These are phyloP conservation scores for Yarrowia sp. DNA, from an alignment of 805 yeast species.

Conservation along the genomic window DNA sequence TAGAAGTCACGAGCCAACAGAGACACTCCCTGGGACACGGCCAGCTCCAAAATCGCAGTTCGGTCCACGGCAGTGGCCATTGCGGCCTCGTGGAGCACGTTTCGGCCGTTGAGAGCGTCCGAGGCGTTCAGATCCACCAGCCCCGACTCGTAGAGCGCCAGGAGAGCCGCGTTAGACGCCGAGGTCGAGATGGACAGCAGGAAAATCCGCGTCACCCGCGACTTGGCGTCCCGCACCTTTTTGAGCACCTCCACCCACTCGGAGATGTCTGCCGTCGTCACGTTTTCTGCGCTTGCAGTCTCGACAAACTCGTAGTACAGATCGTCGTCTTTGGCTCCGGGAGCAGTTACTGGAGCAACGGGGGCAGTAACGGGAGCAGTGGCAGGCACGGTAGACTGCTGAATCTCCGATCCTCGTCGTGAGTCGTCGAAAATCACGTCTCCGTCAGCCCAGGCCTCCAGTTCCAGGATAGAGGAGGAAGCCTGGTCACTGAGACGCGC, in stretches of 20 bases:
- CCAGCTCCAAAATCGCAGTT: slow-evolving; percentile 47
- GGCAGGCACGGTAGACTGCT: not conserved
- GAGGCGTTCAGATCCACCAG: slow-evolving; percentile 66
- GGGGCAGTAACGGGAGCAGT: slow-evolving; percentile 2
- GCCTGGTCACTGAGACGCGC: slow-evolving; percentile 79
- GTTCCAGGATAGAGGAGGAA: slow-evolving; percentile 62
- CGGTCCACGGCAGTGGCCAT: slow-evolving; percentile 46
- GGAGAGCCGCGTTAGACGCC: slow-evolving; percentile 67
- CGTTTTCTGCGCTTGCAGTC: slow-evolving; percentile 45
- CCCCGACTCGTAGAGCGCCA: slow-evolving; percentile 56
- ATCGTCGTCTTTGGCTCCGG: slow-evolving; percentile 56
- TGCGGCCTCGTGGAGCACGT: slow-evolving; percentile 73
- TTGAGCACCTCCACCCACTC: slow-evolving; percentile 57
- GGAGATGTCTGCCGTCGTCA: slow-evolving; percentile 52
- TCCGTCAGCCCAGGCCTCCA: slow-evolving; percentile 72
- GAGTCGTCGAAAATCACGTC: slow-evolving; percentile 49
- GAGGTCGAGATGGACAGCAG: slow-evolving; percentile 68
- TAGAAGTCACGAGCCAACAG: slow-evolving; percentile 50
- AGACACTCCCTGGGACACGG: slow-evolving; percentile 47
- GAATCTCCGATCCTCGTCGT: slow-evolving; percentile 18
- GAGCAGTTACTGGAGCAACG: slow-evolving; percentile 10
- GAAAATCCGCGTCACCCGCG: slow-evolving; percentile 72
- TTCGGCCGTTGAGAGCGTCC: slow-evolving; percentile 77
- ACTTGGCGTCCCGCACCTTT: slow-evolving; percentile 52
- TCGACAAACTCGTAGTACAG: slow-evolving; percentile 70